phyloP scores from a whole-genome alignment of 768 basidiomycete genomes.

The Rhodosporidiobolus odoratus region DNA sequence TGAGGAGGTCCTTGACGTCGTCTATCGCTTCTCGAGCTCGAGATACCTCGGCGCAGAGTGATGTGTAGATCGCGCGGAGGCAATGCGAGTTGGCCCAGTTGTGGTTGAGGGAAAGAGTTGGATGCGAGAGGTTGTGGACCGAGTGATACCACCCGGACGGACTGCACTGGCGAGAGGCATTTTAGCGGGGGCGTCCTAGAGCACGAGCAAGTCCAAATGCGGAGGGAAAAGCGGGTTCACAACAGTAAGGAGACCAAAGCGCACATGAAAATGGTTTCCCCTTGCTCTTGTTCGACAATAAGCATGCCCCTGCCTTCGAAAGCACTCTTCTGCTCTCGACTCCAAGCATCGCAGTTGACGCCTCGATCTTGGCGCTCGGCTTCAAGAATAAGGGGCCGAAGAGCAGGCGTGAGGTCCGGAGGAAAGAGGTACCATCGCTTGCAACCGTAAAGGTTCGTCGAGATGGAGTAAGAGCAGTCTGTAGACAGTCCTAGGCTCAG shows the following conservation, averaged over 20 bases:
- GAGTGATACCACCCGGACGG: constrained; percentile 39
- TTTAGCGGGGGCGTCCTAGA: neutral
- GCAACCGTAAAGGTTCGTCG: constrained; percentile 36
- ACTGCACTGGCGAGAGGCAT: neutral
- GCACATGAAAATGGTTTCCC: constrained; percentile 29
- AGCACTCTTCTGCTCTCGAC: neutral
- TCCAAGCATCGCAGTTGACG: constrained; percentile 26
- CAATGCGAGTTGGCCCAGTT: constrained; percentile 39
- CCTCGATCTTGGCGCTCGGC: neutral
- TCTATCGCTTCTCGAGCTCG: constrained; percentile 21
- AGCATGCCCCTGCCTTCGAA: constrained; percentile 14
- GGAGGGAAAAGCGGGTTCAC: too few species aligned
- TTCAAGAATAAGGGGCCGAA: neutral
- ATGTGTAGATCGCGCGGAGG: constrained; percentile 16
- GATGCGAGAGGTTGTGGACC: constrained; percentile 28
- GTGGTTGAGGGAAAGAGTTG: constrained; percentile 39
- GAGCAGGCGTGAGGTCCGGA: constrained; percentile 7
- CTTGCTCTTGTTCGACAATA: neutral
- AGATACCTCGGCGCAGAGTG: constrained; percentile 25
- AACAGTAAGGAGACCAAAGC: neutral
- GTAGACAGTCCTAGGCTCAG: neutral
- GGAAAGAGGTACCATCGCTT: constrained; percentile 40
- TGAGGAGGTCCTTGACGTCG: constrained; percentile 33
- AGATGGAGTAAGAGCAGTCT: constrained; percentile 42
- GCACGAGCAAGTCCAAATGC: neutral